A percentile compares a stretch with the other conserved stretches of the same genome.
phyloP scores from a whole-genome alignment of 352 stramenopile species.

The Globisporangium abappressorium region DNA sequence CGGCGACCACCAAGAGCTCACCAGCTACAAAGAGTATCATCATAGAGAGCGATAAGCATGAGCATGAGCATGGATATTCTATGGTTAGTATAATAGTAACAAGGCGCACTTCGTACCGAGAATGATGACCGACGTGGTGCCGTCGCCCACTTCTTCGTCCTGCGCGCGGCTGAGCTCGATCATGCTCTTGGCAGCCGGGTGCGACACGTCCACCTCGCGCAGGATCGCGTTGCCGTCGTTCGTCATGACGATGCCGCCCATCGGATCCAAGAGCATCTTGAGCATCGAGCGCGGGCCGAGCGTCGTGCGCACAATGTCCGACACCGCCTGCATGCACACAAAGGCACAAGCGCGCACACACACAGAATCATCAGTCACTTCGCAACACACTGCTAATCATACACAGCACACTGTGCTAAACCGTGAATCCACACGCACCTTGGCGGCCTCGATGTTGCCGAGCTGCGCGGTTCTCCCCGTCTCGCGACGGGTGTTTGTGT shows the following conservation, averaged over 20 bases:
- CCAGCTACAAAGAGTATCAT: slow-evolving; percentile 58
- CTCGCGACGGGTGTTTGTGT: slow-evolving; percentile 98
- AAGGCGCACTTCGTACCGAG: slow-evolving; percentile 56
- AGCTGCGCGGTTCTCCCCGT: slow-evolving; percentile 97
- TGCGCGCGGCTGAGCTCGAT: slow-evolving; percentile 99
- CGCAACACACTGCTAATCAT: not conserved
- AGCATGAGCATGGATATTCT: not conserved
- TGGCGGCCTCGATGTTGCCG: slow-evolving; percentile 97
- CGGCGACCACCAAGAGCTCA: slow-evolving; percentile 96
- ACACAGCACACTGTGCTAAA: not conserved
- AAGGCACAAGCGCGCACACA: not conserved
- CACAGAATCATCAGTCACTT: not conserved
- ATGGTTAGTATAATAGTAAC: not conserved
- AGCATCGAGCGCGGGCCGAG: slow-evolving; percentile 98
- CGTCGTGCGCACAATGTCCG: slow-evolving; percentile 99
- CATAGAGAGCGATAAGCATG: slow-evolving; percentile 10
- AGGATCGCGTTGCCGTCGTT: slow-evolving; percentile 99
- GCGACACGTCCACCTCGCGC: slow-evolving; percentile 96
- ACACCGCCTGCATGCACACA: slow-evolving; percentile 71
- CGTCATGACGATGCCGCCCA: slow-evolving; percentile 99
- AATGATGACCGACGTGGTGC: slow-evolving; percentile 99
- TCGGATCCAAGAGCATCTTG: slow-evolving; percentile 99
- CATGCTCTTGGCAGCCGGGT: slow-evolving; percentile 99
- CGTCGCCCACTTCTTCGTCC: slow-evolving; percentile 99
- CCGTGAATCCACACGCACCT: slow-evolving; percentile 30